These are phyloP conservation scores for Agastache rugosa DNA, from an alignment of 257 asterid genomes.

Conservation along the genomic window DNA sequence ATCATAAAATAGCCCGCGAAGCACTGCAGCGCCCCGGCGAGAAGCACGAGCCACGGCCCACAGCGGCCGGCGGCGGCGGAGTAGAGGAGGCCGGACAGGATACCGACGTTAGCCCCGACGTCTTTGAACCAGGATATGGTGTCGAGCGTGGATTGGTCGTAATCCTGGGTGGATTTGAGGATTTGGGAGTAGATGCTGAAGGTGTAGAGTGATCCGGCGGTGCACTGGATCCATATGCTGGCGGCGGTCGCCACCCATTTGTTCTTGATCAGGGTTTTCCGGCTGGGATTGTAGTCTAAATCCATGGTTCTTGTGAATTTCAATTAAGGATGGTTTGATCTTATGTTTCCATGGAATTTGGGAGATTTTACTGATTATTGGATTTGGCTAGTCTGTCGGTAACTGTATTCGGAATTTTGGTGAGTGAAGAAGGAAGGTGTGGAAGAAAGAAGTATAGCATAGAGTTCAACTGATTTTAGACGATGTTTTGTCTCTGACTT, in stretches of 20 bases:
- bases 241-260: slow-evolving; percentile 82
- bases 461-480: too few relatives aligned
- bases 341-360: neutral
- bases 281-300: slow-evolving; percentile 57
- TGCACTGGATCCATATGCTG: slow-evolving; percentile 92
- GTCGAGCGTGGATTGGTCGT: slow-evolving; percentile 79
- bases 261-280: slow-evolving; percentile 53
- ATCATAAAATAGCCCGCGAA: slow-evolving; percentile 80
- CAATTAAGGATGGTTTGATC: neutral
- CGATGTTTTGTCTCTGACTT: too few relatives aligned
- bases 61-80: slow-evolving; percentile 48
- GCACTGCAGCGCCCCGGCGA: slow-evolving; percentile 80
- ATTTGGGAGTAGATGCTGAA: slow-evolving; percentile 79
- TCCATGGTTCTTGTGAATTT: slow-evolving; percentile 35
- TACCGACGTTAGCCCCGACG: slow-evolving; percentile 85
- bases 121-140: slow-evolving; percentile 85
- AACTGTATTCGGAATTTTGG: neutral
- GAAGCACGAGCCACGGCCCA: slow-evolving; percentile 78
- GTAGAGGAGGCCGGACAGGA: slow-evolving; percentile 81
- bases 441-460: neutral
- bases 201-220: slow-evolving; percentile 89
- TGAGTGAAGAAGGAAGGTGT: too few relatives aligned
- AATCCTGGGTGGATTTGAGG: slow-evolving; percentile 74
- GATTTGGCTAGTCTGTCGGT: neutral
- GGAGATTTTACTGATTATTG: neutral